Evolutionary conservation across 257 asterid genomes (phyloP).

Genomic region (Gentiana macrophylla): DNA sequence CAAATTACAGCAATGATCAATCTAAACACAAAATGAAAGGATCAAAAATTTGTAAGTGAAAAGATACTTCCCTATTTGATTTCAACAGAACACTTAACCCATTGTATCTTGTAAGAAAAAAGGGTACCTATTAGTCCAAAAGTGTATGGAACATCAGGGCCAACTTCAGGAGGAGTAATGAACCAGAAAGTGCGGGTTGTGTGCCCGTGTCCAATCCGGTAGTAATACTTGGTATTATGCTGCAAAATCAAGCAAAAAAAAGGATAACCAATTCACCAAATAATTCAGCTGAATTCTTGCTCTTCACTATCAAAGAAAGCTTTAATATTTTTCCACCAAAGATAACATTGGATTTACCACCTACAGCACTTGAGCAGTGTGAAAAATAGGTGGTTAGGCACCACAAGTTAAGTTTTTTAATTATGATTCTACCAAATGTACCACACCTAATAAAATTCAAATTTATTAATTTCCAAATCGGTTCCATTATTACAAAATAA

Average conservation of each 20-base stretch:
- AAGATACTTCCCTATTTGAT: neutral
- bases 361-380: no score
- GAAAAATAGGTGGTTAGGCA: no score
- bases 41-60: no score
- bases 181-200: slow-evolving; percentile 1
- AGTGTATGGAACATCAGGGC: slow-evolving; percentile 8
- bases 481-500: no score
- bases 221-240: slow-evolving; percentile 4
- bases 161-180: slow-evolving; percentile 3
- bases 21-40: neutral
- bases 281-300: no score
- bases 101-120: neutral
- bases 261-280: neutral
- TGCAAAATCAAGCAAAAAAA: neutral
- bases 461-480: no score
- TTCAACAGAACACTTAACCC: neutral
- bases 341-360: no score
- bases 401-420: no score
- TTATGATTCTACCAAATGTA: no score
- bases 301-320: no score
- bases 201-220: slow-evolving; percentile 1
- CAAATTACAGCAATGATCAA: neutral
- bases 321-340: no score
- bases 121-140: slow-evolving; percentile 3
- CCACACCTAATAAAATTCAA: no score